A percentile compares a stretch with the other conserved stretches of the same genome.
These are phyloP conservation scores for Phytophthora tubulina DNA, from an alignment of 352 stramenopile genomes.

Conservation along the genomic window DNA sequence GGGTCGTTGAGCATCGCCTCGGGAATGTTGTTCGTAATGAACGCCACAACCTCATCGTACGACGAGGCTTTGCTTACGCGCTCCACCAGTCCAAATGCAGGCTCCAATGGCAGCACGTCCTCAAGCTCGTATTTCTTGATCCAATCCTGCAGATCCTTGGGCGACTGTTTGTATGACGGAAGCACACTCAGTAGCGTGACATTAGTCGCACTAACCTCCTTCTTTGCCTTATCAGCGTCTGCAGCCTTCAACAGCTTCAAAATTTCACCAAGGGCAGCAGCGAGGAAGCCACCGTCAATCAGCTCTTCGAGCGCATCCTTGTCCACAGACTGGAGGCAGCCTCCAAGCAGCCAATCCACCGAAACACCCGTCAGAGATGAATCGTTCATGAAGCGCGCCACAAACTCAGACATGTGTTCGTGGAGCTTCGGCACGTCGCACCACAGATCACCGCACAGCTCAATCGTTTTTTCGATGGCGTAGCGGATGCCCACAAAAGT, in stretches of 20 bases:
- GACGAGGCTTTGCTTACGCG: constrained; percentile 54
- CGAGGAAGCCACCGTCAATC: constrained; percentile 75
- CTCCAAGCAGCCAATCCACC: constrained; percentile 75
- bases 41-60: constrained; percentile 64
- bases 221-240: constrained; percentile 57
- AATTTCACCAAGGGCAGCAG: constrained; percentile 53
- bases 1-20: constrained; percentile 57
- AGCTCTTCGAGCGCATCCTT: constrained; percentile 73
- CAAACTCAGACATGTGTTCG: constrained; percentile 75
- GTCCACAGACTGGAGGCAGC: constrained; percentile 58
- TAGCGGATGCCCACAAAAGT: constrained; percentile 66
- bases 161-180: constrained; percentile 58
- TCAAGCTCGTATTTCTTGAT: constrained; percentile 68
- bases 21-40: constrained; percentile 66
- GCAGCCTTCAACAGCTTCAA: constrained; percentile 59
- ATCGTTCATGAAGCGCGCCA: constrained; percentile 77
- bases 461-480: constrained; percentile 68
- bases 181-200: constrained; percentile 65
- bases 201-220: constrained; percentile 63
- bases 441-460: constrained; percentile 72
- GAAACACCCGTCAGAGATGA: constrained; percentile 67
- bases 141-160: constrained; percentile 72
- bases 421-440: constrained; percentile 88
- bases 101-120: constrained; percentile 65
- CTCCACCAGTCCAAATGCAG: constrained; percentile 65